phyloP scores from a whole-genome alignment of 371 early-diverging fungal genomes.

The Massospora cicadina region DNA sequence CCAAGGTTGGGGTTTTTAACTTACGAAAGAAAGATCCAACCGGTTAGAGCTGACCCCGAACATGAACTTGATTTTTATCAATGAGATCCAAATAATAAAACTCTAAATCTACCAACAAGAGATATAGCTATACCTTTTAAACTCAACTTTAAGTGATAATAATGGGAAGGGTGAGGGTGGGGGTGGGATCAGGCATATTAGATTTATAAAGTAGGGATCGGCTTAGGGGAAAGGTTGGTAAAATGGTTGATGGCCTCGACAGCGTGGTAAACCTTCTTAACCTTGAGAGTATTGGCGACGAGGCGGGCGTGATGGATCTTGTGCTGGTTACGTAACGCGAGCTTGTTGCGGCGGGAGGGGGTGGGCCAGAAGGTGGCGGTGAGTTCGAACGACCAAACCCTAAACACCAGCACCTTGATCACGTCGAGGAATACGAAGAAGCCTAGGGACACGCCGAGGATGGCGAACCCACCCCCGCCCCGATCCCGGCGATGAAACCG shows the following conservation, averaged over 20 bases:
- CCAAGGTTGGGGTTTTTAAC: too few species aligned
- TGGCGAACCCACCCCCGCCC: constrained; percentile 29
- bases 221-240: too few species aligned
- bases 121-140: too few species aligned
- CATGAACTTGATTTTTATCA: too few species aligned
- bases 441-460: constrained; percentile 30
- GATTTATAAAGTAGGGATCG: too few species aligned
- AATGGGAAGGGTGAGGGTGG: too few species aligned
- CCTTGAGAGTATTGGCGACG: neutral
- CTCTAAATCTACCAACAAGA: too few species aligned
- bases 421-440: constrained; percentile 55
- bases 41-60: too few species aligned
- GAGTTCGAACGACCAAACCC: constrained; percentile 46
- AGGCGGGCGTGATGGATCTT: neutral
- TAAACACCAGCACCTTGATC: constrained; percentile 54
- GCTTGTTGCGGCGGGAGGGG: constrained; percentile 29
- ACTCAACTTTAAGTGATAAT: too few species aligned
- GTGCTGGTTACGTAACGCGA: constrained; percentile 13
- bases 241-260: constrained; percentile 2
- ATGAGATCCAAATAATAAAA: too few species aligned
- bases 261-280: neutral
- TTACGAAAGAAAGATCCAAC: too few species aligned
- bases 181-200: too few species aligned
- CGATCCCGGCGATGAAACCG: constrained; percentile 29
- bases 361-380: constrained; percentile 55